A percentile compares a stretch with the other conserved stretches of the same genome.
Evolutionary conservation across 208 protist genomes (phyloP).

Genomic region (Acanthamoeba lenticulata): DNA sequence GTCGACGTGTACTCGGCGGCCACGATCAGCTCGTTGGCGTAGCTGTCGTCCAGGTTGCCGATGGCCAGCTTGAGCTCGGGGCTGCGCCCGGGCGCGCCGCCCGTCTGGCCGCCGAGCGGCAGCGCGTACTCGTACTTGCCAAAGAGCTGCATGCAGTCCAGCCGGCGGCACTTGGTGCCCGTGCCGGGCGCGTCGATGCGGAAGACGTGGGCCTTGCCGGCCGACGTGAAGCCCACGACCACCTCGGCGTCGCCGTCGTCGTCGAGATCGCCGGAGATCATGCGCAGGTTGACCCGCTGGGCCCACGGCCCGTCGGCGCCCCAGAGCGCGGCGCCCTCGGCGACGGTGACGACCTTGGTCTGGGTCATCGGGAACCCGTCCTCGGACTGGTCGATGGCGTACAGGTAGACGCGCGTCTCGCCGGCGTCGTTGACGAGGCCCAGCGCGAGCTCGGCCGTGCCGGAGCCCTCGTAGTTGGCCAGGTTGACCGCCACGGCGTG

Average conservation of each 20-base stretch:
- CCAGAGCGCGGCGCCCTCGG: not conserved
- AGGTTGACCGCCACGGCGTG: not conserved
- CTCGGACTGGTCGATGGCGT: not conserved
- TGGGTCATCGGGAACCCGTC: not conserved
- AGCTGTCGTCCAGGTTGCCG: not conserved
- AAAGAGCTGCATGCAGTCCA: constrained; percentile 37
- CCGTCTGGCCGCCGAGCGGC: not conserved
- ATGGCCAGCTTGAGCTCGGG: not conserved
- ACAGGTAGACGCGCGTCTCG: not conserved
- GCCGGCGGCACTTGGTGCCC: constrained; percentile 8
- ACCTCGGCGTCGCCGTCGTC: constrained; percentile 5
- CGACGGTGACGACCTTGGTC: not conserved
- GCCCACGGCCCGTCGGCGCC: not conserved
- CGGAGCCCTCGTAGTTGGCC: not conserved
- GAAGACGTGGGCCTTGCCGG: not conserved
- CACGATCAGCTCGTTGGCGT: not conserved
- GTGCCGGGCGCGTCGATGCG: constrained; percentile 28
- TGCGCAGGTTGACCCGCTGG: not conserved
- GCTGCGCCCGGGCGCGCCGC: not conserved
- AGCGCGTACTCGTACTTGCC: not conserved
- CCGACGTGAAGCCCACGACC: not conserved
- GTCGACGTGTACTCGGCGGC: not conserved
- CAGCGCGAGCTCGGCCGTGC: not conserved
- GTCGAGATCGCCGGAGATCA: not conserved
- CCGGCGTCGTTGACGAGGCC: not conserved